These are phyloP conservation scores for Lipomyces chichibuensis DNA, from an alignment of 805 yeast genomes.

Conservation along the genomic window DNA sequence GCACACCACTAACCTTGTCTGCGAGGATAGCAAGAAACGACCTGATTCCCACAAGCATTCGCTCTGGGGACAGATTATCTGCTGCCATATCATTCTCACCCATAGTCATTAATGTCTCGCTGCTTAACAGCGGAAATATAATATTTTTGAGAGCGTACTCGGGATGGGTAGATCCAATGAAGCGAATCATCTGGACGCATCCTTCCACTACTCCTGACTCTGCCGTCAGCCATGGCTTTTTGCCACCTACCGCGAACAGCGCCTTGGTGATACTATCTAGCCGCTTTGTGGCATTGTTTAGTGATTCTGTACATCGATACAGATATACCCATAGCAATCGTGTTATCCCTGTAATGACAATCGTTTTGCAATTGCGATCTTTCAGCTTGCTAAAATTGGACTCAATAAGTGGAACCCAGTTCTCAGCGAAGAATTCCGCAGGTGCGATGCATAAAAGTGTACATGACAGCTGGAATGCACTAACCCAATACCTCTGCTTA, in stretches of 20 bases:
- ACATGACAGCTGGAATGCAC: constrained; percentile 66
- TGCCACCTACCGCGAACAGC: constrained; percentile 54
- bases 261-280: constrained; percentile 65
- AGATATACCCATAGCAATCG: constrained; percentile 88
- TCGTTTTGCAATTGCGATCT: constrained; percentile 62
- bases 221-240: constrained; percentile 75
- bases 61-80: constrained; percentile 72
- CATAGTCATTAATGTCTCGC: constrained; percentile 29
- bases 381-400: constrained; percentile 61
- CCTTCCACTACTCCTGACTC: constrained; percentile 66
- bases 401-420: constrained; percentile 76
- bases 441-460: constrained; percentile 82
- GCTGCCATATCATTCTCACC: constrained; percentile 50
- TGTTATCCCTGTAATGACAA: constrained; percentile 65
- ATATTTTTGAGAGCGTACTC: constrained; percentile 80
- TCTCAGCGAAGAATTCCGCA: constrained; percentile 65
- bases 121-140: constrained; percentile 64
- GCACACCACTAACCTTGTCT: constrained; percentile 56
- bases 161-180: constrained; percentile 76
- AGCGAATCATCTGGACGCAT: constrained; percentile 71
- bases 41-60: constrained; percentile 66
- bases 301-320: constrained; percentile 82
- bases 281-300: constrained; percentile 82
- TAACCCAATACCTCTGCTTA: constrained; percentile 62
- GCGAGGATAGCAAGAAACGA: constrained; percentile 72